Percentiles rank a stretch among this genome's conserved stretches.
Evolutionary conservation across 2,329 filamentous ascomycete species (phyloP).

Genomic region (Claviceps pusilla): DNA sequence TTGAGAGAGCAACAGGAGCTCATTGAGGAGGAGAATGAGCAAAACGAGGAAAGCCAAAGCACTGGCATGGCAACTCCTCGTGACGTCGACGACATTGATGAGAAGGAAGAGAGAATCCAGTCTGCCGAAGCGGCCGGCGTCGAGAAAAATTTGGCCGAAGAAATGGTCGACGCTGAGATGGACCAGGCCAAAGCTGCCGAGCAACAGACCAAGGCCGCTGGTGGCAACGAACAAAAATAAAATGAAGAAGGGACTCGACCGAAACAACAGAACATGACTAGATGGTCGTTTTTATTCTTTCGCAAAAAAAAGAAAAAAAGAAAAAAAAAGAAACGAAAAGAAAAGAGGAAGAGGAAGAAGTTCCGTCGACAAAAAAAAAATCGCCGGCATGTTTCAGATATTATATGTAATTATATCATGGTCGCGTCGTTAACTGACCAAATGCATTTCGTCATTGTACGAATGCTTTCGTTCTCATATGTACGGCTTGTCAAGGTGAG

Average conservation of each 20-base stretch:
- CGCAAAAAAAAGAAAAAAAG: neutral
- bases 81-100: slow-evolving; percentile 85
- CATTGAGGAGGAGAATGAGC: slow-evolving; percentile 91
- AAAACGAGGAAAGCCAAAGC: slow-evolving; percentile 67
- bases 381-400: neutral
- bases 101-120: slow-evolving; percentile 62
- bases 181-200: slow-evolving; percentile 24
- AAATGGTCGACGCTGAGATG: slow-evolving; percentile 40
- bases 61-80: slow-evolving; percentile 61
- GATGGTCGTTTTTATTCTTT: neutral
- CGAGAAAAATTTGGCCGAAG: slow-evolving; percentile 33
- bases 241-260: neutral
- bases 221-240: slow-evolving; percentile 1
- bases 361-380: neutral
- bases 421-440: neutral
- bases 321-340: neutral
- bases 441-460: slow-evolving; percentile 9
- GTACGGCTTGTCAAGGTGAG: slow-evolving; percentile 4
- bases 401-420: neutral
- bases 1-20: slow-evolving; percentile 97
- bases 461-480: slow-evolving; percentile 14
- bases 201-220: slow-evolving; percentile 11
- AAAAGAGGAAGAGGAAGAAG: no score
- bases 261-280: neutral
- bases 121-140: slow-evolving; percentile 33